Evolutionary conservation across 495 filamentous ascomycete genomes (phyloP), one percentile per base, ranked within the genome.

Genomic region (Rhypophila decipiens): DNA sequence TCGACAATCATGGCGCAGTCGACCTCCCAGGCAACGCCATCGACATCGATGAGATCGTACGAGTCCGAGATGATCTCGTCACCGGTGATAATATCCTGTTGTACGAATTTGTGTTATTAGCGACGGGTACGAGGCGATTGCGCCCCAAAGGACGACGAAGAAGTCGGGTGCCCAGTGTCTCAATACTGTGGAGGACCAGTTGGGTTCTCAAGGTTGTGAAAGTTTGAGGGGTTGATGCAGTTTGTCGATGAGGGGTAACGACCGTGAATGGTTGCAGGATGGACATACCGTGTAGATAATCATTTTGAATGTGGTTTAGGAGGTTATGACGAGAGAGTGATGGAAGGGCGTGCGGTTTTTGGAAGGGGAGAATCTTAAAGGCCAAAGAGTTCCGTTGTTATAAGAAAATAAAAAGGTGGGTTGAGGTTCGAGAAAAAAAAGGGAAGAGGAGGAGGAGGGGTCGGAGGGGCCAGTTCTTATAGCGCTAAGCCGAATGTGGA

Each of bases 21-120:
- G 56, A 81, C 82, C 70, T 96, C 90, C 65, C 87, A 96, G 55
- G 84, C 82, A 57, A 83, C 71, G 42, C 77, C 80, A 64, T 90
- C 87, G 57, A 91, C 73, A 65, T 82, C 73, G 52, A 79, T 85
- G 51, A 94, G 58, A 46, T 86, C 70, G 73, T 84, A 97, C 58
- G 86, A 91, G 66, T 97, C 94, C 59, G 93, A 90, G 81, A 96
- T 79, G 68, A 97, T 78, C 84, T 97, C 93, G 70, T 96, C 93
- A 46, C 78, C 88, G 69, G 82, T 85, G 68, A 96, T 69, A 53
- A 89, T 72, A 71, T 97, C 93, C 93, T 98, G 56, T 34, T 43
- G 31, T 18, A 27, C 39, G 44, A 43, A 37, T 38, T 43, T 46
- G 58, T 24, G 50, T 43, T 40, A 40, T 44, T 39, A 39, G 38